Evolutionary conservation across 805 yeast genomes (phyloP).

Genomic region (Kodamaea fukazawae): DNA sequence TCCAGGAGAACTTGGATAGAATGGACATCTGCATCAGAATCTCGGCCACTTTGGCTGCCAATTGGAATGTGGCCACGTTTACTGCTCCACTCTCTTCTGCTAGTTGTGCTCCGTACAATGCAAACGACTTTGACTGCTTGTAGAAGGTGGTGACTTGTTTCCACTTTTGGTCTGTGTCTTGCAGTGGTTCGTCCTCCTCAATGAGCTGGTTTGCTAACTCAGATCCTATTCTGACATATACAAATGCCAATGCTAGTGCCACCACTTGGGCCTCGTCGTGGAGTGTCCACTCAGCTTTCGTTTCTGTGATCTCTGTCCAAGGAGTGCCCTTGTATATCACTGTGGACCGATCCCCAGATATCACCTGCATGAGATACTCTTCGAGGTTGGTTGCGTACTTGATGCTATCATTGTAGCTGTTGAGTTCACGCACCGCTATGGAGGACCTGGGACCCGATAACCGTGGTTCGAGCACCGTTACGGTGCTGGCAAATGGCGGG

Average conservation of each 20-base stretch:
- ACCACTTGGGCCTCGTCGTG: slow-evolving; percentile 28
- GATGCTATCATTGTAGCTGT: slow-evolving; percentile 24
- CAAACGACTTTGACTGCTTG: slow-evolving; percentile 29
- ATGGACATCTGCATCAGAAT: slow-evolving; percentile 39
- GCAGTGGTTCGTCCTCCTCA: slow-evolving; percentile 16
- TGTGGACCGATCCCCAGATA: background rate
- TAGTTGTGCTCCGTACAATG: slow-evolving; percentile 22
- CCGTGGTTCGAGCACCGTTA: slow-evolving; percentile 3
- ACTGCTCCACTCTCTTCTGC: background rate
- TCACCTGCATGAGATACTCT: slow-evolving; percentile 29
- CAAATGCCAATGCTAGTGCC: slow-evolving; percentile 23
- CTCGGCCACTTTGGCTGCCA: slow-evolving; percentile 23
- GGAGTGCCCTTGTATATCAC: slow-evolving; percentile 10
- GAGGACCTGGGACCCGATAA: slow-evolving; percentile 1
- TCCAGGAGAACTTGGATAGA: slow-evolving; percentile 38
- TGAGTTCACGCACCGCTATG: background rate
- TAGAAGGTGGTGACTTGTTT: slow-evolving; percentile 32
- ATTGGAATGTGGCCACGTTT: background rate
- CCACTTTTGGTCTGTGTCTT: slow-evolving; percentile 31
- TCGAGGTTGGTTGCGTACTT: slow-evolving; percentile 33
- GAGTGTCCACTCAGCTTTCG: slow-evolving; percentile 27
- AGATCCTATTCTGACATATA: slow-evolving; percentile 34
- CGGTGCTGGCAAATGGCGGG: slow-evolving; percentile 25
- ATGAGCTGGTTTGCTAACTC: slow-evolving; percentile 35
- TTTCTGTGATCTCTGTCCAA: slow-evolving; percentile 15